Conservation (phyloP, 225 moss, liverwort and hornwort species). For the Polytrichum commune region DNA sequence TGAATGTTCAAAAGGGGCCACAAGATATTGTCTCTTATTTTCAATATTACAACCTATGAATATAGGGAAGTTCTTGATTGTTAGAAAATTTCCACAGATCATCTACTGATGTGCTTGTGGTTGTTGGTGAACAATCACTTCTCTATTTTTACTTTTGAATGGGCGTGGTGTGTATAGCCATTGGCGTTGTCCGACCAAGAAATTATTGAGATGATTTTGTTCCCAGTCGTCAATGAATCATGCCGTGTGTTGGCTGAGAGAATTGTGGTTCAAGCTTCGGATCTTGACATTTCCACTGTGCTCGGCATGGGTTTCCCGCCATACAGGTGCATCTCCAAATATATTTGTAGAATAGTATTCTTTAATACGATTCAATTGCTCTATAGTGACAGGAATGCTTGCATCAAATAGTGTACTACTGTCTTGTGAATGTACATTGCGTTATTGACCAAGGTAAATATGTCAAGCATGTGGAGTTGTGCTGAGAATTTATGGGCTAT, state of each 20-base stretch:
- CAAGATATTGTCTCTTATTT: no score
- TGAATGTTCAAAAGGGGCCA: no score
- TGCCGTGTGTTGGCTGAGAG: conserved; percentile 88
- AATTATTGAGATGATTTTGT: conserved; percentile 92
- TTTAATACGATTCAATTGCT: no score
- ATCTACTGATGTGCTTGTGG: conserved; percentile 15
- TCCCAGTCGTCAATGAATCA: conserved; percentile 95
- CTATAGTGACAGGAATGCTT: not conserved
- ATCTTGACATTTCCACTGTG: conserved; percentile 88
- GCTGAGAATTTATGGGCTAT: not conserved
- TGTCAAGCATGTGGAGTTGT: no score
- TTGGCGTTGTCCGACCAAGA: conserved; percentile 75
- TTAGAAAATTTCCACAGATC: not conserved
- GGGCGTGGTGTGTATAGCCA: conserved; percentile 50
- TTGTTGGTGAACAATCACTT: not conserved
- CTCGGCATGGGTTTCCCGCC: conserved; percentile 99
- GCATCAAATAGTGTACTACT: not conserved
- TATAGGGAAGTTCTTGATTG: no score
- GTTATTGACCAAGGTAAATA: no score
- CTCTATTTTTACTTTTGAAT: no score
- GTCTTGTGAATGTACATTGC: not conserved
- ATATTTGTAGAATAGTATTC: no score
- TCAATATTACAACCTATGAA: no score
- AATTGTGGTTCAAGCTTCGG: conserved; percentile 75
- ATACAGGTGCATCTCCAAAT: conserved; percentile 56